These are phyloP conservation scores for Emergomyces africanus DNA, from an alignment of 2,329 filamentous ascomycete species.

Conservation along the genomic window DNA sequence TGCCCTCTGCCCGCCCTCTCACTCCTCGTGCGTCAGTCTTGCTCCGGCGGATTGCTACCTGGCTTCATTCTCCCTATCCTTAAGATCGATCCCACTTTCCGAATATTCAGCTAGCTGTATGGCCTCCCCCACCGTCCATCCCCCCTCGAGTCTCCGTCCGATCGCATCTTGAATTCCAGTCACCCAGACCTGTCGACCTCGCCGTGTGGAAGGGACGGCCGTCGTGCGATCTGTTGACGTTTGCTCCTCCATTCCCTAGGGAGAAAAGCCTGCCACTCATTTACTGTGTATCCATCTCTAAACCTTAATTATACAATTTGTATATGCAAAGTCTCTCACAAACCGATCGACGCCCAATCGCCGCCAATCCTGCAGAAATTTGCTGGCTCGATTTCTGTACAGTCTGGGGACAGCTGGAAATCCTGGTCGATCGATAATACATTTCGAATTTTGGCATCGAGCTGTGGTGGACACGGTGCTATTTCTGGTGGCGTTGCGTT, in stretches of 20 bases:
- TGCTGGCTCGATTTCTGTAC: constrained; percentile 4
- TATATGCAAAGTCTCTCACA: neutral
- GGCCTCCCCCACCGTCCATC: neutral
- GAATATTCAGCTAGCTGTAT: neutral
- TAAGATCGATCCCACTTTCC: too few relatives aligned
- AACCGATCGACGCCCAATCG: neutral
- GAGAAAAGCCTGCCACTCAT: neutral
- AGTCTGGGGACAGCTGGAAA: neutral
- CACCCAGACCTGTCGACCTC: neutral
- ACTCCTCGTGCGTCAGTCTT: neutral
- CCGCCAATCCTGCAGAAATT: neutral
- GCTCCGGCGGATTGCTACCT: neutral
- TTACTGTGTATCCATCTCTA: neutral
- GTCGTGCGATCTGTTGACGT: neutral
- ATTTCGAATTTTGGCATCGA: neutral
- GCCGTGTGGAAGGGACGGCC: neutral
- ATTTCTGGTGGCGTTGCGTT: neutral
- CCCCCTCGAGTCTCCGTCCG: neutral
- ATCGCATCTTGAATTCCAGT: neutral
- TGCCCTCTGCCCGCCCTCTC: neutral
- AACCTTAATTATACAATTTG: neutral
- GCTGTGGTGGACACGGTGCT: neutral
- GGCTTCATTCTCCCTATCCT: neutral
- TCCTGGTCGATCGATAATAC: neutral
- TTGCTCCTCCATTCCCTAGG: neutral